Evolutionary conservation across 768 basidiomycete species (phyloP), one percentile per base, ranked within the genome.

Genomic region (Suillus spraguei): DNA sequence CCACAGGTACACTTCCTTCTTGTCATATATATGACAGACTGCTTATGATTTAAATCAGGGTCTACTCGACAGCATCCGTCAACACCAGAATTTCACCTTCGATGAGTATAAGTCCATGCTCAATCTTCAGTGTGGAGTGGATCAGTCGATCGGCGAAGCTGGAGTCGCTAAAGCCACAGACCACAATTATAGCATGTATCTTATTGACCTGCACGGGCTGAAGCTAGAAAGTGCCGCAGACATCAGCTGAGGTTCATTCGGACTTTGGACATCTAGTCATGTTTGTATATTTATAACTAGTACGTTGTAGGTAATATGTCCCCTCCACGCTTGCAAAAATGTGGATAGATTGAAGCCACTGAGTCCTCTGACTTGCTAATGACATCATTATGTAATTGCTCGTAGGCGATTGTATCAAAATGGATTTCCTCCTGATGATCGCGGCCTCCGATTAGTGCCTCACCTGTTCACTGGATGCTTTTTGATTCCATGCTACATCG

Each of bases 91-190:
- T 44, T 98, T 94, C 78, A 85, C 83, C 5, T 97, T 97, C 67
- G 95, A 97, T 67, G 93, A 98, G 71, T 98, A 97, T 76, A 92
- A 95, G 73, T 84, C 86, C 9, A 95, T 99, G 82, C 82, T 98
- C 55, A 90, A 88, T 68, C 82, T 98, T 42, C 94, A 94, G 69
- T 97, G 95, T 71, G 92, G 92, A 17, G 86, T 95, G 41, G 87
- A 93, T 70, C 87, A 83, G 63, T 78, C 74, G n/a, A 76, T 79
- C 14, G 82, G 81, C 22, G 85, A 86, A 41, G 78, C 78, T 24
- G 84, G 78, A 22, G 79, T 74, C 22, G 75, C 81, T 41, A 84
- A 82, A 66, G 85, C 88, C 9, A 70, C 74, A 2, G 88, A 94
- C 75, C 84, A 86, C 54, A 88, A 89, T 69, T 94, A 94, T 74